Percentiles rank a stretch among this genome's conserved stretches.
phyloP scores from a whole-genome alignment of 2,329 filamentous ascomycete species.

The Verticillium zaregamsianum region DNA sequence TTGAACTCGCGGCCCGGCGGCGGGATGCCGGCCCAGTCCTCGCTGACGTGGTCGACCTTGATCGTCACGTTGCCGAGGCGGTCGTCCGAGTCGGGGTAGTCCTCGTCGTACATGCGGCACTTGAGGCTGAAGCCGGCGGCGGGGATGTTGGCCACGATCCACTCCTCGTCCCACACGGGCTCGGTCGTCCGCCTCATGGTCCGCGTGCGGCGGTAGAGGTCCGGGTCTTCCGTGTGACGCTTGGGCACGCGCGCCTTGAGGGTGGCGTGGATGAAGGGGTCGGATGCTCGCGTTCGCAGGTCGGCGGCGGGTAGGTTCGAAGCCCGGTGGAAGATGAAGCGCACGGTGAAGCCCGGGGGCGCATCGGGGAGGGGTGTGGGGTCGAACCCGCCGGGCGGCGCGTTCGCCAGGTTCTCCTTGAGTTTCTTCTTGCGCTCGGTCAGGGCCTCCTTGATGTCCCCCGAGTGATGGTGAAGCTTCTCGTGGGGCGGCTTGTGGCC shows the following conservation, averaged over 20 bases:
- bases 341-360: constrained; percentile 76
- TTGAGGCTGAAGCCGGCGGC: constrained; percentile 78
- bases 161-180: constrained; percentile 79
- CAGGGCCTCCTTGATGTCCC: constrained; percentile 26
- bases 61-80: constrained; percentile 82
- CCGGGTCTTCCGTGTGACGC: constrained; percentile 82
- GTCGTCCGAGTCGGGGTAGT: constrained; percentile 81
- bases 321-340: constrained; percentile 79
- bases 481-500: background rate
- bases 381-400: constrained; percentile 76
- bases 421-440: constrained; percentile 31
- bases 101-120: constrained; percentile 85
- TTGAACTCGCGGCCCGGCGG: constrained; percentile 56
- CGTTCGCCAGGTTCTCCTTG: constrained; percentile 32
- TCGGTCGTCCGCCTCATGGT: constrained; percentile 70
- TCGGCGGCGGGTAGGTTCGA: constrained; percentile 80
- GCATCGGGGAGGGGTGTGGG: constrained; percentile 70
- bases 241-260: constrained; percentile 65
- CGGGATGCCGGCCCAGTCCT: constrained; percentile 65
- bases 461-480: constrained; percentile 14
- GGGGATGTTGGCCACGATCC: constrained; percentile 86
- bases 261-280: constrained; percentile 79
- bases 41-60: constrained; percentile 52
- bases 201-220: constrained; percentile 67
- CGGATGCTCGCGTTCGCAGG: constrained; percentile 70